Evolutionary conservation across 345 rosid genomes (phyloP).

Genomic region (Reutealis trisperma): DNA sequence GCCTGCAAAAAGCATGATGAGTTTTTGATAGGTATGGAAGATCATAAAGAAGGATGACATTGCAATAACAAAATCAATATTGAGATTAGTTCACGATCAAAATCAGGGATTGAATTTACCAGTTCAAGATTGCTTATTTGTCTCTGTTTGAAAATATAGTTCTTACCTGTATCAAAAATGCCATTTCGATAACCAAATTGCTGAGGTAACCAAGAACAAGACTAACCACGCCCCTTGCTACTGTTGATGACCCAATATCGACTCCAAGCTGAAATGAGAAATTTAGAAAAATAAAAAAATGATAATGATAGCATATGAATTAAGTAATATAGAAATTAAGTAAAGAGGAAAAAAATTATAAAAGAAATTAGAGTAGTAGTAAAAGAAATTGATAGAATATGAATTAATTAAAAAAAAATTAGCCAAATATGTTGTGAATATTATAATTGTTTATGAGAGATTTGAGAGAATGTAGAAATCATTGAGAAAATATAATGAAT

Average conservation of each 20-base stretch:
- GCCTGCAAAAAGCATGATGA: slow-evolving; percentile 47
- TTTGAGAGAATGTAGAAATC: too few species aligned
- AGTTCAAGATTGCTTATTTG: background rate
- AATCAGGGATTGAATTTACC: background rate
- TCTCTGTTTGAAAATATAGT: background rate
- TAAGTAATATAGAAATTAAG: too few species aligned
- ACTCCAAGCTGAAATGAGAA: slow-evolving; percentile 70
- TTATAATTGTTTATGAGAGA: too few species aligned
- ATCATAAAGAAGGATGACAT: background rate
- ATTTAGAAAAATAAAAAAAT: too few species aligned
- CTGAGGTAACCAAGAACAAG: slow-evolving; percentile 96
- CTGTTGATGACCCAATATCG: slow-evolving; percentile 90
- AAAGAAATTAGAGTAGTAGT: too few species aligned
- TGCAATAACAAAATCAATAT: background rate
- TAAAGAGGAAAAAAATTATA: too few species aligned
- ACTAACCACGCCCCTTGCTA: slow-evolving; percentile 94
- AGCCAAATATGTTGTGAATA: too few species aligned
- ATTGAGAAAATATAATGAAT: too few species aligned
- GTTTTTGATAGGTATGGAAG: background rate
- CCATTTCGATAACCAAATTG: slow-evolving; percentile 93
- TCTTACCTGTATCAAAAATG: slow-evolving; percentile 84
- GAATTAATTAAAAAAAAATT: too few species aligned
- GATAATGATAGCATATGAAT: too few species aligned
- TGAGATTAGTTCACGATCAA: background rate
- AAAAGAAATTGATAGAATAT: too few species aligned